Conservation (phyloP, 352 stramenopile species). For the Phytopythium aichiense region DNA sequence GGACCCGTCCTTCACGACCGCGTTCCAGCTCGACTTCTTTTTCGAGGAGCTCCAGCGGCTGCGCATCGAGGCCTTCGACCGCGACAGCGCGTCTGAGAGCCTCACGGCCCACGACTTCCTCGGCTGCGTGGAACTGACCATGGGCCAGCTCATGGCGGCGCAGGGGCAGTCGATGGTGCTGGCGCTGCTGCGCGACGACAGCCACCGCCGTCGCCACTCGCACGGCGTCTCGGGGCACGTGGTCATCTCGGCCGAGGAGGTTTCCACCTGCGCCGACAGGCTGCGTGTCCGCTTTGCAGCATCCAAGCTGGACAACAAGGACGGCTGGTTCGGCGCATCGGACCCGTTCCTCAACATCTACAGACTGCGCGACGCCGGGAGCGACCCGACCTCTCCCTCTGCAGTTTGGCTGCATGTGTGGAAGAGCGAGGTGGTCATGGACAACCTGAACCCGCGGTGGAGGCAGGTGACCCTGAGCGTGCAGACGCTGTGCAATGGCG, state of each 20-base stretch:
- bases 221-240: slow-evolving; percentile 54
- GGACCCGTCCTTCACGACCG: slow-evolving; percentile 65
- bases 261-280: slow-evolving; percentile 58
- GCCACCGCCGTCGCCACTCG: slow-evolving; percentile 20
- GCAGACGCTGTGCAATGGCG: slow-evolving; percentile 65
- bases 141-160: slow-evolving; percentile 71
- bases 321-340: slow-evolving; percentile 72
- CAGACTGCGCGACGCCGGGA: slow-evolving; percentile 37
- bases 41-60: slow-evolving; percentile 82
- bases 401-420: slow-evolving; percentile 65
- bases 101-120: slow-evolving; percentile 67
- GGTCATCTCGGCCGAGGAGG: slow-evolving; percentile 67
- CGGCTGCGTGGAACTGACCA: slow-evolving; percentile 70
- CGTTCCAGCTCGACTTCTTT: slow-evolving; percentile 70
- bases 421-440: slow-evolving; percentile 58
- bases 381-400: slow-evolving; percentile 23
- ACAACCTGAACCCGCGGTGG: slow-evolving; percentile 70
- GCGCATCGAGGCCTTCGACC: slow-evolving; percentile 77
- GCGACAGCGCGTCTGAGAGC: slow-evolving; percentile 57
- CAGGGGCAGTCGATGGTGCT: slow-evolving; percentile 56
- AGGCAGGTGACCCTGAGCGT: slow-evolving; percentile 48
- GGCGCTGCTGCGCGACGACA: slow-evolving; percentile 48
- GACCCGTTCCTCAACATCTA: slow-evolving; percentile 80
- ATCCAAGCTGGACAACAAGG: slow-evolving; percentile 73
- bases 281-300: slow-evolving; percentile 57